Evolutionary conservation across 176 grass and related monocot genomes (phyloP).

Genomic region (Melocanna baccifera): DNA sequence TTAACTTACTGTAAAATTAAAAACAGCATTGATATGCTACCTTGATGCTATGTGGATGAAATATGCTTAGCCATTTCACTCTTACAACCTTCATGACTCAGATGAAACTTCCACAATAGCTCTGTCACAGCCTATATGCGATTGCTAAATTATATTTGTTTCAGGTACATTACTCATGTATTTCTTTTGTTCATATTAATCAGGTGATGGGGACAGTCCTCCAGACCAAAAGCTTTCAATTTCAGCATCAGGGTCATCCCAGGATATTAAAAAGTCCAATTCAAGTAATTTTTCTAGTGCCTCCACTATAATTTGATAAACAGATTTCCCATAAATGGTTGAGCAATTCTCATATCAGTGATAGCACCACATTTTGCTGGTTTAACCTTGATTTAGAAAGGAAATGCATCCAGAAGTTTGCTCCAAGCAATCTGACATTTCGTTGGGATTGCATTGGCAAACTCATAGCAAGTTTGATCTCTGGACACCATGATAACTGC

Average conservation of each 20-base stretch:
- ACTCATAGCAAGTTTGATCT: neutral
- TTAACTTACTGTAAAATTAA: neutral
- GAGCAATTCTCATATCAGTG: neutral
- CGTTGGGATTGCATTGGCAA: neutral
- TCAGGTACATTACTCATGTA: neutral
- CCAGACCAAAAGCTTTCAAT: slow-evolving; percentile 25
- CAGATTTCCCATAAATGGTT: slow-evolving; percentile 17
- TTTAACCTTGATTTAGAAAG: neutral
- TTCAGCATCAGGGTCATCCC: slow-evolving; percentile 36
- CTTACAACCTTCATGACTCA: neutral
- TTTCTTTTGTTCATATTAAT: slow-evolving; percentile 25
- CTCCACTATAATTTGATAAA: slow-evolving; percentile 23
- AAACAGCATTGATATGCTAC: neutral
- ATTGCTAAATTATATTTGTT: neutral
- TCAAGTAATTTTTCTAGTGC: slow-evolving; percentile 35
- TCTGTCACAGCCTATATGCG: neutral
- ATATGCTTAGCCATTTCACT: neutral
- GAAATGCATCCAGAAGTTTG: neutral
- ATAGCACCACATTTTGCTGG: neutral
- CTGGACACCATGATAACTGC: neutral
- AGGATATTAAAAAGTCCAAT: slow-evolving; percentile 44
- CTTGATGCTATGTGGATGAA: neutral
- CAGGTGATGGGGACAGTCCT: slow-evolving; percentile 39
- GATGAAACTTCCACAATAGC: neutral
- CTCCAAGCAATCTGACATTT: neutral